Conservation (phyloP, 2,329 filamentous ascomycete genomes). For the Claviceps africana region DNA sequence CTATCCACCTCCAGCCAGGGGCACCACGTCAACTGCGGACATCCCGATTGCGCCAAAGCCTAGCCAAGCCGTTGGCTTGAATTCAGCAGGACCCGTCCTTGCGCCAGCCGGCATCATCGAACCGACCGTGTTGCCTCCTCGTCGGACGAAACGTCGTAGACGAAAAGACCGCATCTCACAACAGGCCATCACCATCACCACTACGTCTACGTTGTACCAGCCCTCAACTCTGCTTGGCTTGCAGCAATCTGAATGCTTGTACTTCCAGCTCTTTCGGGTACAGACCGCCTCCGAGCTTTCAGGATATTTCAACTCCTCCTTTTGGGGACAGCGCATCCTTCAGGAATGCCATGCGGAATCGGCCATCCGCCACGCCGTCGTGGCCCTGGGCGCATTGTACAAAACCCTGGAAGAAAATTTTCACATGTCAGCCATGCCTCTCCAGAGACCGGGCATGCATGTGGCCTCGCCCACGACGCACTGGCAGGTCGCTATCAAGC, state of each 20-base stretch:
- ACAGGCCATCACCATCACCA: background rate
- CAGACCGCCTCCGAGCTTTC: slow-evolving; percentile 50
- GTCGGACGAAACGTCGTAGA: slow-evolving; percentile 13
- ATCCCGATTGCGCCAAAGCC: slow-evolving; percentile 37
- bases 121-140: slow-evolving; percentile 18
- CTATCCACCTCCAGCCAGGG: slow-evolving; percentile 43
- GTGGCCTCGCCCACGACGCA: slow-evolving; percentile 30
- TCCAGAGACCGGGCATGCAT: slow-evolving; percentile 6
- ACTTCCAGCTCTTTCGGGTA: slow-evolving; percentile 48
- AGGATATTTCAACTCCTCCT: slow-evolving; percentile 51
- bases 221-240: slow-evolving; percentile 34
- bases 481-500: slow-evolving; percentile 45
- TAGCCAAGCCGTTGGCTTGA: slow-evolving; percentile 11
- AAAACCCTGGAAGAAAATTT: slow-evolving; percentile 48
- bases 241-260: slow-evolving; percentile 37
- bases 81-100: slow-evolving; percentile 5
- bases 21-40: slow-evolving; percentile 30
- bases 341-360: slow-evolving; percentile 49
- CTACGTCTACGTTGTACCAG: slow-evolving; percentile 22
- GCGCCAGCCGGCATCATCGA: slow-evolving; percentile 7
- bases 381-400: slow-evolving; percentile 52
- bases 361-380: slow-evolving; percentile 49
- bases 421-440: slow-evolving; percentile 24
- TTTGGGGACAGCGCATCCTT: slow-evolving; percentile 50
- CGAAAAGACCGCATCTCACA: background rate